A percentile compares a stretch with the other conserved stretches of the same genome.
These are phyloP conservation scores for Berberis thunbergii DNA, from an alignment of 164 flowering plant genomes.

Conservation along the genomic window DNA sequence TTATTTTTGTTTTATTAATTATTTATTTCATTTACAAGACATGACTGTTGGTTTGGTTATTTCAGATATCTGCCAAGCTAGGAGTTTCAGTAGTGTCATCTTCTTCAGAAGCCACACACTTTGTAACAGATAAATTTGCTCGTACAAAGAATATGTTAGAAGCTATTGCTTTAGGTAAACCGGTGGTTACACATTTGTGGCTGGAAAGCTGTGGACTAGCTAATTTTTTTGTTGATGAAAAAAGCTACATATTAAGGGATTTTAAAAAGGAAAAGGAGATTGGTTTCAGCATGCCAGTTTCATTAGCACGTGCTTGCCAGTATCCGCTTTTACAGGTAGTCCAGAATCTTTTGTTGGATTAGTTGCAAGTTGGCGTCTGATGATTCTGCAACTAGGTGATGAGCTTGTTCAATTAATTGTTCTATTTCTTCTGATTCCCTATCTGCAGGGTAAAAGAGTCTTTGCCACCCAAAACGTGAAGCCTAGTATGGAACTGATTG, in stretches of 20 bases:
- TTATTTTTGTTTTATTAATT: background rate
- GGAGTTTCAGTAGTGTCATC: constrained; percentile 49
- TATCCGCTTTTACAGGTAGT: constrained; percentile 65
- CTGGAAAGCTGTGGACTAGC: constrained; percentile 85
- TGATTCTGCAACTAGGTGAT: background rate
- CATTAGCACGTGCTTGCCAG: constrained; percentile 61
- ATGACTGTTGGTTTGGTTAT: constrained; percentile 6
- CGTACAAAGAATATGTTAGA: constrained; percentile 95
- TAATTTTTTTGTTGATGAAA: constrained; percentile 74
- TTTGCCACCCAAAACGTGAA: constrained; percentile 67
- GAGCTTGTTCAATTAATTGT: background rate
- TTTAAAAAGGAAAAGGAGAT: constrained; percentile 81
- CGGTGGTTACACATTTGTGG: constrained; percentile 84
- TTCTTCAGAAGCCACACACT: constrained; percentile 80
- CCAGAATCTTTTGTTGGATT: background rate
- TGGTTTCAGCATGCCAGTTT: constrained; percentile 74
- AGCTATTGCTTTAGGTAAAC: constrained; percentile 88
- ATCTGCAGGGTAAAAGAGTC: constrained; percentile 65
- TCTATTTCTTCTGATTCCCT: background rate
- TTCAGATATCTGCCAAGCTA: constrained; percentile 57
- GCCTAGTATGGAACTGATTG: constrained; percentile 63
- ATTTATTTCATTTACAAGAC: background rate
- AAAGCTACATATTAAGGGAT: constrained; percentile 66
- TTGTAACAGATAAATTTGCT: constrained; percentile 69
- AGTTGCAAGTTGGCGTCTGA: background rate